These are phyloP conservation scores for Pseudofabraea citricarpa DNA, from an alignment of 2,329 filamentous ascomycete genomes.

Conservation along the genomic window DNA sequence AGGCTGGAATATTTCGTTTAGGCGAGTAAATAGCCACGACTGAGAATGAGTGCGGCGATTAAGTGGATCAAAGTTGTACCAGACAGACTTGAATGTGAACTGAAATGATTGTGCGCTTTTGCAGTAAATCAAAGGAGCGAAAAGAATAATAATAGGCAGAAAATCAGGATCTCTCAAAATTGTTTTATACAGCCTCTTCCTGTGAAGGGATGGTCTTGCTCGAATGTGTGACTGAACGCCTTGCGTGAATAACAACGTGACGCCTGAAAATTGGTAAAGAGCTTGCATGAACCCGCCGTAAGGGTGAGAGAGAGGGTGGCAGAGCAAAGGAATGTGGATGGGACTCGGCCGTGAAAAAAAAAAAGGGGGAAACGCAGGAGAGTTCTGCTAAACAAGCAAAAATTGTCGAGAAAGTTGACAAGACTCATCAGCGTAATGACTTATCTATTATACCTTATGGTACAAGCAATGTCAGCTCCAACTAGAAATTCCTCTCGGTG, in stretches of 20 bases:
- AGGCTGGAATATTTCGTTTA: conserved; percentile 1
- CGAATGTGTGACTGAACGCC: neutral
- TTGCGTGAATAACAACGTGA: neutral
- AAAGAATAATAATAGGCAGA: neutral
- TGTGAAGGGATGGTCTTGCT: neutral
- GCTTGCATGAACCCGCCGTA: neutral
- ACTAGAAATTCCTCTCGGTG: too few relatives aligned
- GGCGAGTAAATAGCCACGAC: neutral
- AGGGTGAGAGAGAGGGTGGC: neutral
- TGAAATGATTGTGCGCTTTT: too few relatives aligned
- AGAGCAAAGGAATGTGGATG: conserved; percentile 3
- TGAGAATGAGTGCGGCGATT: neutral
- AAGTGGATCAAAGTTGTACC: neutral
- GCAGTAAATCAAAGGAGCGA: neutral
- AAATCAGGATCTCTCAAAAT: neutral
- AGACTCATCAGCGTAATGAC: too few relatives aligned
- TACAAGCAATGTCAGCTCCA: too few relatives aligned
- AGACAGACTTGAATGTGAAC: conserved; percentile 1
- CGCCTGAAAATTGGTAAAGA: neutral
- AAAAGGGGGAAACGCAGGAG: too few relatives aligned
- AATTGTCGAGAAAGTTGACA: too few relatives aligned
- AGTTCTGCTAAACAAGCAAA: too few relatives aligned
- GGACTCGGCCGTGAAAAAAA: too few relatives aligned
- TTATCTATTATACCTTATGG: too few relatives aligned
- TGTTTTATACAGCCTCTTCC: neutral